These are phyloP conservation scores for Aspergillus persii DNA, from an alignment of 2,329 filamentous ascomycete genomes.

Conservation along the genomic window DNA sequence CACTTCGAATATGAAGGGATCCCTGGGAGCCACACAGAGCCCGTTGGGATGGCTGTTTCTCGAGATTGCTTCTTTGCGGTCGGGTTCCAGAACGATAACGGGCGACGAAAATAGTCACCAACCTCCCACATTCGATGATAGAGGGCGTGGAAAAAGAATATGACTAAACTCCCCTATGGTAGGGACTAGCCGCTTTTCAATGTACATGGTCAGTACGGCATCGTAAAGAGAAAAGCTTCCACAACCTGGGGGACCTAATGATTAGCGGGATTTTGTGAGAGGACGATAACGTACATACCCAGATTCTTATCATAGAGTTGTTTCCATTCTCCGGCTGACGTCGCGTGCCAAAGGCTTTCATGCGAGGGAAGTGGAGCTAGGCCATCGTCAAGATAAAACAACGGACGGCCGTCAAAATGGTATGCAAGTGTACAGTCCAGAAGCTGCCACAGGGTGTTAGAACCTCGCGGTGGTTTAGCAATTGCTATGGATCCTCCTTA, in stretches of 20 bases:
- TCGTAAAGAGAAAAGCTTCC: constrained; percentile 39
- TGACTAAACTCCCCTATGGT: constrained; percentile 51
- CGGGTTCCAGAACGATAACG: constrained; percentile 47
- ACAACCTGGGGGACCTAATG: constrained; percentile 7
- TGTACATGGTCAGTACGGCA: constrained; percentile 48
- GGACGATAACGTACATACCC: constrained; percentile 15
- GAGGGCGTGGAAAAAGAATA: constrained; percentile 51
- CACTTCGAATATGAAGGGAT: constrained; percentile 49
- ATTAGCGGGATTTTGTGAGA: background rate
- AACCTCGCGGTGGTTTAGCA: background rate
- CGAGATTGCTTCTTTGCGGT: constrained; percentile 41
- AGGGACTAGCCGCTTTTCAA: constrained; percentile 47
- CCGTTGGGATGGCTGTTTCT: constrained; percentile 32
- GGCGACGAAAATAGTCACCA: constrained; percentile 44
- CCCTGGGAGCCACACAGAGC: constrained; percentile 47
- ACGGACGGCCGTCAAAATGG: constrained; percentile 35
- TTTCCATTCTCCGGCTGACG: constrained; percentile 34
- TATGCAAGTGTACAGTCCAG: constrained; percentile 44
- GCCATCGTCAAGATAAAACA: constrained; percentile 42
- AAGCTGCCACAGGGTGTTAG: constrained; percentile 27
- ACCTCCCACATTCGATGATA: constrained; percentile 53
- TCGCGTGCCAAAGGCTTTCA: constrained; percentile 43
- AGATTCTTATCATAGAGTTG: constrained; percentile 19
- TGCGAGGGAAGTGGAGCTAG: constrained; percentile 40
- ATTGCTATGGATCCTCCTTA: constrained; percentile 22